Percentiles rank a stretch among this genome's conserved stretches.
phyloP scores from a whole-genome alignment of 768 basidiomycete genomes.

The Fomitopsis serialis region DNA sequence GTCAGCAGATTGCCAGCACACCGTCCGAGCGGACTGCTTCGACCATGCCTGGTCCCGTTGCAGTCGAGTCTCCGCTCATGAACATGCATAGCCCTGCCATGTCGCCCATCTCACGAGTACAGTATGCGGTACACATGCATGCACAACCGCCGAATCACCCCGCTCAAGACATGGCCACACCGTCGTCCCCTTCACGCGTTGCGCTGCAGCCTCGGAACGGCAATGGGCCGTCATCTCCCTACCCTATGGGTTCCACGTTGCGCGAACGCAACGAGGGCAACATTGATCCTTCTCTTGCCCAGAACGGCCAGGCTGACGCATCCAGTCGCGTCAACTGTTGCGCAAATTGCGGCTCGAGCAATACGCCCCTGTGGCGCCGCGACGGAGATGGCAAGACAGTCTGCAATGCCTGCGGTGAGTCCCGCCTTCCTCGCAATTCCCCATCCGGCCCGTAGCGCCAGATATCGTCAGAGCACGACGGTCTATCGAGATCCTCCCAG shows the following conservation, averaged over 20 bases:
- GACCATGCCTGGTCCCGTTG: constrained; percentile 36
- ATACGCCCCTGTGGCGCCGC: constrained; percentile 82
- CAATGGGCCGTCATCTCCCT: constrained; percentile 14
- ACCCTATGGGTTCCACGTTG: constrained; percentile 19
- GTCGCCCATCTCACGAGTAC: constrained; percentile 39
- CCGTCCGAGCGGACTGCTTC: neutral
- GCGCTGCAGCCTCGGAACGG: constrained; percentile 34
- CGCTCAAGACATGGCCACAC: constrained; percentile 18
- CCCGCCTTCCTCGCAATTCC: constrained; percentile 27
- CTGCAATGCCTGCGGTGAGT: constrained; percentile 88
- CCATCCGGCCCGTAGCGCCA: constrained; percentile 21
- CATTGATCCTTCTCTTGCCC: constrained; percentile 17
- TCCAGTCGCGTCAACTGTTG: constrained; percentile 31
- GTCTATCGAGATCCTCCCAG: constrained; percentile 11
- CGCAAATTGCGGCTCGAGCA: constrained; percentile 70
- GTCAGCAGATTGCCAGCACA: neutral
- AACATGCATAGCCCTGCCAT: constrained; percentile 43
- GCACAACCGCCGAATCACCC: constrained; percentile 25
- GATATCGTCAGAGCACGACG: constrained; percentile 2
- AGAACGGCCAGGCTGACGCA: constrained; percentile 5
- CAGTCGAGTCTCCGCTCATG: constrained; percentile 48
- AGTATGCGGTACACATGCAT: constrained; percentile 32
- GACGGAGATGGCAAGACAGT: constrained; percentile 77
- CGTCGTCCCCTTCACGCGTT: constrained; percentile 16
- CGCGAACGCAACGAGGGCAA: constrained; percentile 19